Conservation (phyloP, 2,329 filamentous ascomycete species). For the Penicillium sp. region DNA sequence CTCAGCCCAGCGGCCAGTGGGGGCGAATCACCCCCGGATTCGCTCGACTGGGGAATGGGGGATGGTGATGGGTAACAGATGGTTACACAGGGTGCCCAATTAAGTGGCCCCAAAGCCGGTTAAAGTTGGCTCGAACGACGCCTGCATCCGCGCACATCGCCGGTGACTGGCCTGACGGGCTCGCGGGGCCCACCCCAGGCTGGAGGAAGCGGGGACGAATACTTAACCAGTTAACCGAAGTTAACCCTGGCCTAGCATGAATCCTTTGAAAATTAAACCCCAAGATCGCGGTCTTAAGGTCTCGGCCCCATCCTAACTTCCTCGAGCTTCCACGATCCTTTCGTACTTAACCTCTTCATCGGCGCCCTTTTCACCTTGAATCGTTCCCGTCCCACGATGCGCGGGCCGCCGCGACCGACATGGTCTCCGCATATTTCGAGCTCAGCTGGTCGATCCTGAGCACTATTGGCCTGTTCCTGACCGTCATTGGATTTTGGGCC, state of each 20-base stretch:
- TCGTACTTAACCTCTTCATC: background rate
- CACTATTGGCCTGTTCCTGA: slow-evolving; percentile 4
- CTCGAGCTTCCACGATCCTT: background rate
- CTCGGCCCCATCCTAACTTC: background rate
- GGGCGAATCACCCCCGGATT: background rate
- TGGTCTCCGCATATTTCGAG: slow-evolving; percentile 4
- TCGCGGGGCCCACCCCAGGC: no score
- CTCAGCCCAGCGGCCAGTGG: background rate
- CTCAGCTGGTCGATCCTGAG: slow-evolving; percentile 4
- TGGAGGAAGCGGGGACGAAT: background rate
- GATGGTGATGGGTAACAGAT: no score
- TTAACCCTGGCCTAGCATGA: background rate
- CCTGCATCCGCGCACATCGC: background rate
- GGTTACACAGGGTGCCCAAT: background rate
- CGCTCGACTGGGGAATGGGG: background rate
- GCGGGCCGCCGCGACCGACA: background rate
- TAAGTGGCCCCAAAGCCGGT: background rate
- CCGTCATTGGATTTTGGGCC: background rate
- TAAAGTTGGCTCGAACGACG: background rate
- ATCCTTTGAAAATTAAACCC: background rate
- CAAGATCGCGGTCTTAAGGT: background rate
- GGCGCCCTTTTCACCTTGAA: background rate
- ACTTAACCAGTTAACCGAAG: background rate
- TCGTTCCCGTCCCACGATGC: background rate
- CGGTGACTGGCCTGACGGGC: background rate